These are phyloP conservation scores for Phlebiopsis gigantea DNA, from an alignment of 768 basidiomycete genomes.

Conservation along the genomic window DNA sequence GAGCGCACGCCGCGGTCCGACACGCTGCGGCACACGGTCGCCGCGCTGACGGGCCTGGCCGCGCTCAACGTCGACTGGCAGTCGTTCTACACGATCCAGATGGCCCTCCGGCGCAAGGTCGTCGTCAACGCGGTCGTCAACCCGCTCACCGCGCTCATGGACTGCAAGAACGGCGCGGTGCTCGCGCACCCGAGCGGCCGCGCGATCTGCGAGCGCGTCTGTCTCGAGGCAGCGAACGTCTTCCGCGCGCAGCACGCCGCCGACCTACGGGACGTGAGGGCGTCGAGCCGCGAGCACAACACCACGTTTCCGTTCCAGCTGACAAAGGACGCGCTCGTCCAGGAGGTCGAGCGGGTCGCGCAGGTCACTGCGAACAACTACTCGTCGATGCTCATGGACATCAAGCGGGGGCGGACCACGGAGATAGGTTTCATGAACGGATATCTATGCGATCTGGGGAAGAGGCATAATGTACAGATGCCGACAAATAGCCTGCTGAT, in stretches of 20 bases:
- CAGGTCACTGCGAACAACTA: constrained; percentile 56
- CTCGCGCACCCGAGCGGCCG: constrained; percentile 39
- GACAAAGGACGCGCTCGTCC: constrained; percentile 37
- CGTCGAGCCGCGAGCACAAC: constrained; percentile 14
- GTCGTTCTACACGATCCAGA: constrained; percentile 61
- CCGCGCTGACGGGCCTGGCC: constrained; percentile 52
- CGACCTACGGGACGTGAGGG: constrained; percentile 21
- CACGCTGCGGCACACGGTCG: constrained; percentile 63
- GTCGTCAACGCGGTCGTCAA: constrained; percentile 81
- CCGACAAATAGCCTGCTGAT: constrained; percentile 51
- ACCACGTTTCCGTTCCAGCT: constrained; percentile 41
- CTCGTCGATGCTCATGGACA: constrained; percentile 78
- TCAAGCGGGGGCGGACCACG: constrained; percentile 54
- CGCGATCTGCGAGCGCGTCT: constrained; percentile 48
- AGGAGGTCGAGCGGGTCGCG: constrained; percentile 56
- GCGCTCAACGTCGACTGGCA: constrained; percentile 58
- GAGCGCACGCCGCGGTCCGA: constrained; percentile 40
- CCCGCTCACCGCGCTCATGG: constrained; percentile 77
- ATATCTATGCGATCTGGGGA: constrained; percentile 63
- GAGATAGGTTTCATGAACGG: constrained; percentile 86
- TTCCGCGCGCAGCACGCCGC: constrained; percentile 48
- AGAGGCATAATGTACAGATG: constrained; percentile 49
- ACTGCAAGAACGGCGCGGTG: constrained; percentile 76
- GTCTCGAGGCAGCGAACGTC: constrained; percentile 62
- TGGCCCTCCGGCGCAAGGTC: constrained; percentile 71